A percentile compares a stretch with the other conserved stretches of the same genome.
phyloP scores from a whole-genome alignment of 768 basidiomycete genomes.

The Mycena maculata region DNA sequence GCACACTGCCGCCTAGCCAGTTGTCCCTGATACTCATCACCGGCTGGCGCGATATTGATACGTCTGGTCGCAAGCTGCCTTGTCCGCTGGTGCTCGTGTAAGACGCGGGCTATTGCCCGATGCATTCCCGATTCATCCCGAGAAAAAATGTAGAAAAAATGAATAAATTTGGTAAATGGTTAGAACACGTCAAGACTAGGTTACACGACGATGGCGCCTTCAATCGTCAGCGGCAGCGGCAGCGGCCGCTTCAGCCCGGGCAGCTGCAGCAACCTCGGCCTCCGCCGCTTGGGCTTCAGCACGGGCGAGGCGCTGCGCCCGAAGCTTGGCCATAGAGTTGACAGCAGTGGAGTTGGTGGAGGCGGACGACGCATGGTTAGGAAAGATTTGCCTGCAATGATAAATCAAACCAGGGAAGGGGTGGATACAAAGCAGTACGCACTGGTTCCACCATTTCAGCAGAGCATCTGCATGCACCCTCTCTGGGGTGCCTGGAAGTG shows the following conservation, averaged over 20 bases:
- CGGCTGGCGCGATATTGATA: no score
- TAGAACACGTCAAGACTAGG: no score
- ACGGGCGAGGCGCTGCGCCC: neutral
- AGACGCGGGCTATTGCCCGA: no score
- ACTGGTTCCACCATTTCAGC: no score
- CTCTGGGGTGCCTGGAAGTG: conserved; percentile 3
- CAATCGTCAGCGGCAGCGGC: neutral
- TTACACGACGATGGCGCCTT: no score
- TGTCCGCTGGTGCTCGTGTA: no score
- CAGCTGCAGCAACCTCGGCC: neutral
- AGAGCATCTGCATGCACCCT: conserved; percentile 6
- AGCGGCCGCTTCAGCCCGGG: neutral
- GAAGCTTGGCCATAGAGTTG: neutral
- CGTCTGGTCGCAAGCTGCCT: no score
- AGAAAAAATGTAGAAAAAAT: no score
- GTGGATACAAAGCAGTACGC: neutral
- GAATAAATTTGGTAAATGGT: no score
- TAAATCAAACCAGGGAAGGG: neutral
- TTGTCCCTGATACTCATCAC: no score
- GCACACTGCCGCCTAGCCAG: no score
- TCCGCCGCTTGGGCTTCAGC: neutral
- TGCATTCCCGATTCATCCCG: no score
- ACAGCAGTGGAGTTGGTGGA: neutral
- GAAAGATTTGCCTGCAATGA: neutral
- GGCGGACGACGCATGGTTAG: neutral